phyloP scores from a whole-genome alignment of 2,329 filamentous ascomycete genomes.

The Exserohilum turcica region DNA sequence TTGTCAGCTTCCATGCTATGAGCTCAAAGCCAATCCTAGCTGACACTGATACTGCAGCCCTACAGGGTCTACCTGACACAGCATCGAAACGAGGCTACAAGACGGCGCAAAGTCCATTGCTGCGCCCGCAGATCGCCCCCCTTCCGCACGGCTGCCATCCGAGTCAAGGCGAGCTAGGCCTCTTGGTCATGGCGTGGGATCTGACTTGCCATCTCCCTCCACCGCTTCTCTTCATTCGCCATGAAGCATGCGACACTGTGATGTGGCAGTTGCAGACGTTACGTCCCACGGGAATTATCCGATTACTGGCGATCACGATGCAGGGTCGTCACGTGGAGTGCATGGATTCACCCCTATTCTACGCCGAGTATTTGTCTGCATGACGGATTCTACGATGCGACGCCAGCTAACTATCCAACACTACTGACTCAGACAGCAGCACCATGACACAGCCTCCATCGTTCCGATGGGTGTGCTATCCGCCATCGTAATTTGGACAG shows the following conservation, averaged over 20 bases:
- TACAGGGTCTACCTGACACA: slow-evolving; percentile 7
- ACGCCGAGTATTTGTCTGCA: background rate
- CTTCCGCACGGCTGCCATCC: background rate
- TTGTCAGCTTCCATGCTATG: background rate
- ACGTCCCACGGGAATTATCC: background rate
- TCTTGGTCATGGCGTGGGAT: background rate
- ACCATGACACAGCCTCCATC: background rate
- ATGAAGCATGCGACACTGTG: background rate
- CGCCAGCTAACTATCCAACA: background rate
- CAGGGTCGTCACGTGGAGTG: background rate
- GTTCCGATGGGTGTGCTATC: background rate
- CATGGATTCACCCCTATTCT: background rate
- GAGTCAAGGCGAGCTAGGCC: slow-evolving; percentile 1
- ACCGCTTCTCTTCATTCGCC: background rate
- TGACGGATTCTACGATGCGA: background rate
- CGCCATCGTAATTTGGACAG: background rate
- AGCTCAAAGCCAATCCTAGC: background rate
- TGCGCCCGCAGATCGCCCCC: background rate
- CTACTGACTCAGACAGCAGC: background rate
- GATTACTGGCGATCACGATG: background rate
- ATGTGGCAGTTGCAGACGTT: background rate
- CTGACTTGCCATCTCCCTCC: background rate
- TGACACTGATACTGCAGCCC: slow-evolving; percentile 4
- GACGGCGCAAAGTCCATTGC: background rate
- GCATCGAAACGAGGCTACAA: slow-evolving; percentile 7